A percentile compares a stretch with the other conserved stretches of the same genome.
These are phyloP conservation scores for Raphanus raphanistrum DNA, from an alignment of 345 rosid species.

Conservation along the genomic window DNA sequence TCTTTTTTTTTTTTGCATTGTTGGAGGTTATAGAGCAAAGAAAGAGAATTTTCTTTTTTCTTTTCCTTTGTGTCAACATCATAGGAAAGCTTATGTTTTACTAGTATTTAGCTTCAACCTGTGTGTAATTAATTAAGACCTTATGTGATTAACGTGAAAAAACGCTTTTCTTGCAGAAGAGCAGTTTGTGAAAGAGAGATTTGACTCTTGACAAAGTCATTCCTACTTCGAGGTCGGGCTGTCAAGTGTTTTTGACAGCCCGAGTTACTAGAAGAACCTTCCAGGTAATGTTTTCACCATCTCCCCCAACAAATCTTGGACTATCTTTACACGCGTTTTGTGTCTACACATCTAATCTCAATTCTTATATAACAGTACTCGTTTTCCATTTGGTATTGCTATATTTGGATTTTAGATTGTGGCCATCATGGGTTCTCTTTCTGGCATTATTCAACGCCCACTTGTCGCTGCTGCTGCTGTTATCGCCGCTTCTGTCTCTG, in stretches of 20 bases:
- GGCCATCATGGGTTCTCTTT: slow-evolving; percentile 67
- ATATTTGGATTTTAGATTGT: slow-evolving; percentile 7
- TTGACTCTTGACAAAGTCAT: slow-evolving; percentile 19
- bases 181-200: slow-evolving; percentile 6
- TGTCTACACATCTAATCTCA: background rate
- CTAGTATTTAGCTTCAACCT: background rate
- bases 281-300: slow-evolving; percentile 30
- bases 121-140: background rate
- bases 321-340: slow-evolving; percentile 29
- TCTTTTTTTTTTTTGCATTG: too few relatives aligned
- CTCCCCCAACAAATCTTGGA: too few relatives aligned
- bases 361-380: slow-evolving; percentile 13
- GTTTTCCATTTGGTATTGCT: slow-evolving; percentile 13
- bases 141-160: slow-evolving; percentile 16
- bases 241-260: slow-evolving; percentile 32
- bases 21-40: too few relatives aligned
- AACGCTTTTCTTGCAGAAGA: slow-evolving; percentile 11
- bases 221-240: slow-evolving; percentile 32
- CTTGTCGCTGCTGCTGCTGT: slow-evolving; percentile 82
- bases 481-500: slow-evolving; percentile 68
- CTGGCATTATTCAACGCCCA: slow-evolving; percentile 81
- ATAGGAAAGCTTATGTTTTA: background rate
- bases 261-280: slow-evolving; percentile 28
- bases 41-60: too few relatives aligned
- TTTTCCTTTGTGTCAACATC: slow-evolving; percentile 27